phyloP scores from a whole-genome alignment of 2,329 filamentous ascomycete species.

The Aspergillus caelatus region DNA sequence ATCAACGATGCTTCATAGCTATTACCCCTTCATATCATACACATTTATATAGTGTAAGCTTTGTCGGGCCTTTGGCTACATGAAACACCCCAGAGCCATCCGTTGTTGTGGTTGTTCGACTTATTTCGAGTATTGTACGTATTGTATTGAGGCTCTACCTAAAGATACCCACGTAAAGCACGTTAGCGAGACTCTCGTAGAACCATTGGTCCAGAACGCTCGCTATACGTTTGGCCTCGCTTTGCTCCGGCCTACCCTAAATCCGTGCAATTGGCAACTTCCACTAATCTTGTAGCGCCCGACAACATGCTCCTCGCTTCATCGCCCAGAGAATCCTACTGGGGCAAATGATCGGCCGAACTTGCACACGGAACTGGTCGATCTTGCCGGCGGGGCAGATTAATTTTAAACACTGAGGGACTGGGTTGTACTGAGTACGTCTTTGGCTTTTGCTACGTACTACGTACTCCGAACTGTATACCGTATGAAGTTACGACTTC shows the following conservation, averaged over 20 bases:
- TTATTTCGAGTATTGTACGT: not conserved
- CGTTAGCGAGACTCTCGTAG: not conserved
- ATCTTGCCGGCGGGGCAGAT: not conserved
- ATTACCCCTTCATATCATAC: not conserved
- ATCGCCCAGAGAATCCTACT: not conserved
- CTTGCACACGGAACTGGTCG: not conserved
- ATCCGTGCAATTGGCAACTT: not conserved
- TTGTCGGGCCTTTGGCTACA: not conserved
- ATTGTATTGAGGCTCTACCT: not conserved
- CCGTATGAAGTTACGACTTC: not conserved
- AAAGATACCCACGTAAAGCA: not conserved
- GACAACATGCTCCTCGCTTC: slow-evolving; percentile 5
- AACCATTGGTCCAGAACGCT: not conserved
- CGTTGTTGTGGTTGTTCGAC: not conserved
- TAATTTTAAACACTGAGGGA: not conserved
- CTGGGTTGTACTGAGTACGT: not conserved
- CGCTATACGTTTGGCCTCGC: not conserved
- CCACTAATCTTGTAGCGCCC: not conserved
- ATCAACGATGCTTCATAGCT: slow-evolving; percentile 1
- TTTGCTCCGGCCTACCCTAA: not conserved
- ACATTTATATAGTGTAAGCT: not conserved
- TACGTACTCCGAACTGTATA: not conserved
- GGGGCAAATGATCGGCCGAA: slow-evolving; percentile 8
- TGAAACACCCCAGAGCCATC: not conserved
- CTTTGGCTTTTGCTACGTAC: too few species aligned